phyloP scores from a whole-genome alignment of 1,139 yeast species.

The Zhuliangozyma parablackwelliae region DNA sequence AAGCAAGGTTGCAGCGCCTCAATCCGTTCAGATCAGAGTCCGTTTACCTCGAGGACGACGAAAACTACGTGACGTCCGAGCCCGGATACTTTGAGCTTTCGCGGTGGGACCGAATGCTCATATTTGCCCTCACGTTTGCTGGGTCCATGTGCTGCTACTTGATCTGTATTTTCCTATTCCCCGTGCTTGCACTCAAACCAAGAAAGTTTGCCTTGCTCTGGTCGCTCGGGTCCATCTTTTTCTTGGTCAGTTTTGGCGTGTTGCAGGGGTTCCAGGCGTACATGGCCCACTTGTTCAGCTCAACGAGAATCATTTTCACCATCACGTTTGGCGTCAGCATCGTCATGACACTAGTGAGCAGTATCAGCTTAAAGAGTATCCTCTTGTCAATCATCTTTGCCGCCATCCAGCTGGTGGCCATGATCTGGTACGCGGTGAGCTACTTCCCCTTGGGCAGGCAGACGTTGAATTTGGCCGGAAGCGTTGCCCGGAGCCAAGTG shows the following conservation, averaged over 20 bases:
- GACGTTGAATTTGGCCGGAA: constrained; percentile 49
- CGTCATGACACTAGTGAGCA: constrained; percentile 43
- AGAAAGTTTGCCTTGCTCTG: constrained; percentile 57
- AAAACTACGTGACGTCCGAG: constrained; percentile 41
- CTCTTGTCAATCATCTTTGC: constrained; percentile 50
- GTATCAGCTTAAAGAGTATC: constrained; percentile 44
- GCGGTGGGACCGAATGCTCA: constrained; percentile 55
- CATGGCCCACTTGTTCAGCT: constrained; percentile 43
- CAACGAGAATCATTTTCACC: constrained; percentile 51
- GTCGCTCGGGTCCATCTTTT: constrained; percentile 58
- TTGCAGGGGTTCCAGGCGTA: constrained; percentile 52
- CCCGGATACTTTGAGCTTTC: constrained; percentile 49
- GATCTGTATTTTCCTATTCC: constrained; percentile 54
- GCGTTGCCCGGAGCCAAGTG: constrained; percentile 54
- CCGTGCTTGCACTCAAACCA: constrained; percentile 52
- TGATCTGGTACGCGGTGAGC: constrained; percentile 56
- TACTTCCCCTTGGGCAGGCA: constrained; percentile 61
- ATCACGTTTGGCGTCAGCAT: constrained; percentile 47
- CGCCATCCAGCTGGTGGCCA: constrained; percentile 46
- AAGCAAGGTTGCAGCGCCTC: constrained; percentile 27
- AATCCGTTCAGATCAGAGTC: constrained; percentile 39
- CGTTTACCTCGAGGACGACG: constrained; percentile 41
- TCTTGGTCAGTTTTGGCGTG: constrained; percentile 54
- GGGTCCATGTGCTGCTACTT: constrained; percentile 52
- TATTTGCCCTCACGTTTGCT: constrained; percentile 52